Evolutionary conservation across 345 rosid genomes (phyloP).

Genomic region (Populus tremula): DNA sequence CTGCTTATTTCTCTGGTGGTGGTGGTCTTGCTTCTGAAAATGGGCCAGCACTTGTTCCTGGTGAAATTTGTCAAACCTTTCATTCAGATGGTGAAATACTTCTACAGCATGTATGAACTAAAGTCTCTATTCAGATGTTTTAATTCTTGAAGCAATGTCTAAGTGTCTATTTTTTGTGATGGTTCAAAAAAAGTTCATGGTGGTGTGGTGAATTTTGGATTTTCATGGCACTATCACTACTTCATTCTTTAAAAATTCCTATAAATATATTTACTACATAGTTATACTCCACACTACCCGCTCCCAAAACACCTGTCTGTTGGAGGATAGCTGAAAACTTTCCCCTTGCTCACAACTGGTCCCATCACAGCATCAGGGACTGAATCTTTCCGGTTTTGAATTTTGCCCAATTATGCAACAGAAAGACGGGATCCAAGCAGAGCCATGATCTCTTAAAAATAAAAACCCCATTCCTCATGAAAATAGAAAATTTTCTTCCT

Average conservation of each 20-base stretch:
- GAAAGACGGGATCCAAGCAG: not conserved
- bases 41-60: slow-evolving; percentile 86
- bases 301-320: not conserved
- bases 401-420: not conserved
- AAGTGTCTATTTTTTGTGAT: not conserved
- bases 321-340: slow-evolving; percentile 1
- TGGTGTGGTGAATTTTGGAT: not conserved
- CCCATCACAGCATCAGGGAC: not conserved
- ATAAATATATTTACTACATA: not conserved
- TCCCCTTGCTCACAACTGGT: not conserved
- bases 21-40: slow-evolving; percentile 54
- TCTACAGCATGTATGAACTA: slow-evolving; percentile 69
- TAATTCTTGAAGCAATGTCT: not conserved
- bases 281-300: not conserved
- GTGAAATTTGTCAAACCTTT: slow-evolving; percentile 77
- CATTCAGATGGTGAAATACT: slow-evolving; percentile 79
- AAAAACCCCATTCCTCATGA: not conserved
- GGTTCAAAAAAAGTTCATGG: not conserved
- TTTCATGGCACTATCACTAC: not conserved
- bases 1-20: slow-evolving; percentile 78
- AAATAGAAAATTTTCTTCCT: not conserved
- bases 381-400: not conserved
- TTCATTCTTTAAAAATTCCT: not conserved
- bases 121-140: not conserved
- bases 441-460: not conserved